These are phyloP conservation scores for Pichia sp. DNA, from an alignment of 1,139 yeast genomes.

Conservation along the genomic window DNA sequence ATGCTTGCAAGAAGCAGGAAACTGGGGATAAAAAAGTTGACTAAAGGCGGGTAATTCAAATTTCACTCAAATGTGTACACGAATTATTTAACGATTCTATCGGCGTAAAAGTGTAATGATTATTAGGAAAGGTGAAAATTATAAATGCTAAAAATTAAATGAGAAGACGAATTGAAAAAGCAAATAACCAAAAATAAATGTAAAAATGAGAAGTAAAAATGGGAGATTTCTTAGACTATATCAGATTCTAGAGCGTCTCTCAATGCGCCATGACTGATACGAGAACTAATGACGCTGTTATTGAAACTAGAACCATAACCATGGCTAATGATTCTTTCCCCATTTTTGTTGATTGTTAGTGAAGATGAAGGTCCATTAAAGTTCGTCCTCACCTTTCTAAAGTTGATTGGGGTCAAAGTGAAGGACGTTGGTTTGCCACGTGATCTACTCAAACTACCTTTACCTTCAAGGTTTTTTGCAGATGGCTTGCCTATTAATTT, in stretches of 20 bases:
- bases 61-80: neutral
- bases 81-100: neutral
- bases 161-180: neutral
- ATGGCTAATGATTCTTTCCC: constrained; percentile 41
- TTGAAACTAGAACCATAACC: constrained; percentile 41
- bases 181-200: neutral
- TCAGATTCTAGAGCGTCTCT: constrained; percentile 39
- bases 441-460: neutral
- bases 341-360: constrained; percentile 46
- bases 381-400: neutral
- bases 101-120: neutral
- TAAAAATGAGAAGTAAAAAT: neutral
- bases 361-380: constrained; percentile 15
- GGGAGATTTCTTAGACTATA: constrained; percentile 5
- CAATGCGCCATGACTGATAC: constrained; percentile 40
- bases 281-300: constrained; percentile 39
- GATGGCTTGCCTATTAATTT: constrained; percentile 26
- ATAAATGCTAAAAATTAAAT: neutral
- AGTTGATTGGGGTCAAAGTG: neutral
- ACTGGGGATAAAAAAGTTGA: constrained; percentile 17
- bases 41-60: neutral
- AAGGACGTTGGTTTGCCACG: neutral
- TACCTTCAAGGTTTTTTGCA: constrained; percentile 5
- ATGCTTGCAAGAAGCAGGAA: constrained; percentile 23
- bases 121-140: neutral